Evolutionary conservation across 345 rosid genomes (phyloP).

Genomic region (Microcos paniculata): DNA sequence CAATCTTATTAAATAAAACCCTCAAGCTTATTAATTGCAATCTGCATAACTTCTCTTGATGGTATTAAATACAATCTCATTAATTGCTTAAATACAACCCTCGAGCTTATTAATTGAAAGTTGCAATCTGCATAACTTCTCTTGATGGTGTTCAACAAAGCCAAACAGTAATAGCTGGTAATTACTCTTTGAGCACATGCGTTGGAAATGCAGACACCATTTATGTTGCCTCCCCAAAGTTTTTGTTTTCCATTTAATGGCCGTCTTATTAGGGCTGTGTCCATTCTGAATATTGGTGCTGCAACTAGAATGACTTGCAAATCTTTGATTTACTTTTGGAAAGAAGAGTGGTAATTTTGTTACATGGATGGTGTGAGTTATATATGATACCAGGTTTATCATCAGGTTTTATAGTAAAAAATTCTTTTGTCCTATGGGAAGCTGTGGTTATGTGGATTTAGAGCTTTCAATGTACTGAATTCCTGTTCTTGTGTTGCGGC

Average conservation of each 20-base stretch:
- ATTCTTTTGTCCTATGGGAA: neutral
- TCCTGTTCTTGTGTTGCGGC: neutral
- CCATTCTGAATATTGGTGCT: neutral
- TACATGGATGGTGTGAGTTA: neutral
- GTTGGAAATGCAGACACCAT: neutral
- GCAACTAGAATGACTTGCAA: neutral
- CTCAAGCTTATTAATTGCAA: constrained; percentile 40
- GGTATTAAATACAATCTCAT: neutral
- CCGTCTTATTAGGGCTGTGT: no score
- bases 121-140: neutral
- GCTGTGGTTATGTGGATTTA: neutral
- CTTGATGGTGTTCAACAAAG: neutral
- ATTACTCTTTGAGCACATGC: neutral
- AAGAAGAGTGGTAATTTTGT: neutral
- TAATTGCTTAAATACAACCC: no score
- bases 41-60: neutral
- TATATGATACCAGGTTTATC: neutral
- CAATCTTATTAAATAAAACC: constrained; percentile 71
- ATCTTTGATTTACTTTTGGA: neutral
- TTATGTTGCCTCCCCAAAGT: neutral
- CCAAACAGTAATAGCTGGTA: neutral
- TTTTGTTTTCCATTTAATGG: neutral
- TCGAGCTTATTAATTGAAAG: no score
- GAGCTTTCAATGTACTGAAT: constrained; percentile 16
- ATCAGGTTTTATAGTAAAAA: neutral